Base-by-base conservation (phyloP, 2,329 filamentous ascomycete species). In the Trichoderma sp. region DNA sequence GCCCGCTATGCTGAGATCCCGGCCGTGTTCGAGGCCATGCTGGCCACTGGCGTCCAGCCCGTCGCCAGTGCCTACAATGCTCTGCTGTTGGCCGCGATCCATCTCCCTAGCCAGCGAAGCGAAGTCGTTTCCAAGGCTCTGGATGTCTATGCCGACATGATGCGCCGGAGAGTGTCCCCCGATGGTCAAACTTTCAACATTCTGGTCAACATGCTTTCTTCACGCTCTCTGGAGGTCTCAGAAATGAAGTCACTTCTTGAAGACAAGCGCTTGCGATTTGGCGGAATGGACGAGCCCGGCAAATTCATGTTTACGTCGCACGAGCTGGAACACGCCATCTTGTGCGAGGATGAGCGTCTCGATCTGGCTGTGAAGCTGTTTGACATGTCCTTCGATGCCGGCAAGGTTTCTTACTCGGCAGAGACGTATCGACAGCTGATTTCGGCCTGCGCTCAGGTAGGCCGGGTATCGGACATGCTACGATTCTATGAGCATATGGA, bases 81-180 rank as follows among this genome's bases (percentile, higher is more conserved):
- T 59, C 85, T 99, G 53, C 83, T 99, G 52, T 85, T 90, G 73
- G 92, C 95, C 6, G 93, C 93, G 15, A 92, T 97, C 70, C 86
- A 92, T 72, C 86, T 97, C 19, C 92, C 94, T 8, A 84, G 85
- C 27, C 90, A 92, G 78, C 91, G 90, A 78, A 90, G 91, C 64
- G 91, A 96, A 80, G 89, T 95, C 63, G 92, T 97, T 15, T 90
- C 93, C 70, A 97, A 97, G 82, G 93, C 93, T 5, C 85, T 98
- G 63, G 94, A 97, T 81, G 92, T 99, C 63, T 99, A 98, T 78
- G 91, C 93, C 17, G 94, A 98, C 77, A 98, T 99, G 95, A 88
- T 97, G 73, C 89, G 90, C 71, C 91, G 94, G 71, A 90, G 90
- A 73, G 90, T 98, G 27, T 82, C 86, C 22, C 94, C 94, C 8